A percentile compares a stretch with the other conserved stretches of the same genome.
phyloP scores from a whole-genome alignment of 75 land plant genomes.

The Picea sitchensis region DNA sequence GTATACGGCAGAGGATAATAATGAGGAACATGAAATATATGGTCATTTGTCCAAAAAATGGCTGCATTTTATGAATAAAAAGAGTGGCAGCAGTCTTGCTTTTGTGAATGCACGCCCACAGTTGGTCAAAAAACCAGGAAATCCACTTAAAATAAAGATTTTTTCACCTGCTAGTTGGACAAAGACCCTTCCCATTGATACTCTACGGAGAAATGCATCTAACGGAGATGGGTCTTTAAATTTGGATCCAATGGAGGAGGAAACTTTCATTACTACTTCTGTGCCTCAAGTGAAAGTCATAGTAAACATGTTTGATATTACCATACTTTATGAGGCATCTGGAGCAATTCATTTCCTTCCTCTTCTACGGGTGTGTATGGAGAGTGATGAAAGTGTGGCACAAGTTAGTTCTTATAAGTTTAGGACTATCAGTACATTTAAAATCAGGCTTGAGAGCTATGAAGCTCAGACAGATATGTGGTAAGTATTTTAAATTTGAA shows the following conservation, averaged over 20 bases:
- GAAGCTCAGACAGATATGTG: conserved; percentile 63
- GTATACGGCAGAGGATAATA: conserved; percentile 31
- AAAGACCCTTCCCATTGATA: not conserved
- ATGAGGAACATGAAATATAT: conserved; percentile 31
- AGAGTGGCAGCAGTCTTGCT: conserved; percentile 59
- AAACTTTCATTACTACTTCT: conserved; percentile 2
- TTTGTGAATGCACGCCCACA: conserved; percentile 62
- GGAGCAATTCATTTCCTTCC: conserved; percentile 58
- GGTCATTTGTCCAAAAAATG: conserved; percentile 19
- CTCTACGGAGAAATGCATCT: not conserved
- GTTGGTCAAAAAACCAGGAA: conserved; percentile 82
- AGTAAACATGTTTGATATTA: conserved; percentile 41
- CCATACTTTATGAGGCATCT: conserved; percentile 68
- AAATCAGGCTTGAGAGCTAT: conserved; percentile 33
- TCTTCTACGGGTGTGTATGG: conserved; percentile 50
- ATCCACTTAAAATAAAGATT: conserved; percentile 66
- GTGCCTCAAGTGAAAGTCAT: conserved; percentile 46
- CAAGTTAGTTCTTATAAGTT: conserved; percentile 51
- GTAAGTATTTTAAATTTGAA: conserved; percentile 26
- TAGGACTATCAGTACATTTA: conserved; percentile 60
- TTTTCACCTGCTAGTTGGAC: conserved; percentile 14
- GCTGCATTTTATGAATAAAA: conserved; percentile 69
- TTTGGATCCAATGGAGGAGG: not conserved
- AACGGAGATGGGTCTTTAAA: conserved; percentile 1
- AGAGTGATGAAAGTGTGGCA: conserved; percentile 24